Evolutionary conservation across 352 stramenopile species (phyloP).

Genomic region (Phytophthora meadii): DNA sequence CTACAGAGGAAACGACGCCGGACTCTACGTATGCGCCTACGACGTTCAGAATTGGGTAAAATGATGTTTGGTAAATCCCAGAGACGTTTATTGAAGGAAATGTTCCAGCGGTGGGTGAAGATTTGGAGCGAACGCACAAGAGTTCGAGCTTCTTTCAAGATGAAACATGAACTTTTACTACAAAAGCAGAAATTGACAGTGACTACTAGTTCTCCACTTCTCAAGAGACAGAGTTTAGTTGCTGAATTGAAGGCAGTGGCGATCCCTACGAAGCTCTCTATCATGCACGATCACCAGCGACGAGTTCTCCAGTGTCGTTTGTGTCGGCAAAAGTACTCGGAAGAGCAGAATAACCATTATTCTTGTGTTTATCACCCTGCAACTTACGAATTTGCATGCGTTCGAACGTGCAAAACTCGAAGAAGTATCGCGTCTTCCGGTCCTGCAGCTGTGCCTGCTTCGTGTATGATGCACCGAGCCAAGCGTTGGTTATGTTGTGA

Average conservation of each 20-base stretch:
- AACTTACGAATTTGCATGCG: slow-evolving; percentile 70
- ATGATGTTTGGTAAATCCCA: slow-evolving; percentile 59
- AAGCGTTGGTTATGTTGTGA: slow-evolving; percentile 82
- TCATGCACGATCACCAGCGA: slow-evolving; percentile 70
- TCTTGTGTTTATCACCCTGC: slow-evolving; percentile 72
- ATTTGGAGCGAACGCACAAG: slow-evolving; percentile 62
- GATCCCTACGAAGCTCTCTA: slow-evolving; percentile 46
- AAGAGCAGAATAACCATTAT: slow-evolving; percentile 75
- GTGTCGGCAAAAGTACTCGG: slow-evolving; percentile 70
- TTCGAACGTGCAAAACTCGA: slow-evolving; percentile 60
- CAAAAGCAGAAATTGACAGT: slow-evolving; percentile 53
- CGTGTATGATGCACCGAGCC: slow-evolving; percentile 77
- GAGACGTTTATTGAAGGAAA: slow-evolving; percentile 43
- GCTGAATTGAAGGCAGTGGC: slow-evolving; percentile 14
- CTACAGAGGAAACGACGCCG: slow-evolving; percentile 62
- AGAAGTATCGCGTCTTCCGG: slow-evolving; percentile 4
- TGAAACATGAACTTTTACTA: slow-evolving; percentile 69
- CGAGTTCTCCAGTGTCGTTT: slow-evolving; percentile 61
- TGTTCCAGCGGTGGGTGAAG: slow-evolving; percentile 69
- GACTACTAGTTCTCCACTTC: slow-evolving; percentile 21
- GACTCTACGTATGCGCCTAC: slow-evolving; percentile 49
- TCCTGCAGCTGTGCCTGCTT: slow-evolving; percentile 28
- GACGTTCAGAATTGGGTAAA: slow-evolving; percentile 55
- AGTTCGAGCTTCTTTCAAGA: slow-evolving; percentile 67
- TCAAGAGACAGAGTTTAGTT: slow-evolving; percentile 26